These are phyloP conservation scores for Cercospora citrullina DNA, from an alignment of 2,329 filamentous ascomycete species.

Conservation along the genomic window DNA sequence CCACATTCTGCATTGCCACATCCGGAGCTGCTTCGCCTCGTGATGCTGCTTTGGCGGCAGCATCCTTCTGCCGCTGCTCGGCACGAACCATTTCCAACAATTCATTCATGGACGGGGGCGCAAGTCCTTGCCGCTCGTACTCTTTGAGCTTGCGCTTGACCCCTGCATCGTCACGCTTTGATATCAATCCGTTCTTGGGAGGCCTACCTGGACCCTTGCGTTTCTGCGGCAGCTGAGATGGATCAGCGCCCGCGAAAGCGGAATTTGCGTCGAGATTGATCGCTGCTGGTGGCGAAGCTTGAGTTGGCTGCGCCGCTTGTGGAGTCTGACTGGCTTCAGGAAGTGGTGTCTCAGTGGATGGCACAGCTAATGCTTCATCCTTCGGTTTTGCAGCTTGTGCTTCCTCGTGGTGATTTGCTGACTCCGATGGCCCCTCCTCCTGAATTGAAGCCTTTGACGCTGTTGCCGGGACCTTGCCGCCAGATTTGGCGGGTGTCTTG, in stretches of 20 bases:
- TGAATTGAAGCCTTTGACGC: slow-evolving; percentile 11
- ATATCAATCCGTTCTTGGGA: slow-evolving; percentile 81
- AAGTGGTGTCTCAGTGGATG: slow-evolving; percentile 16
- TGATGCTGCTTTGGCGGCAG: slow-evolving; percentile 31
- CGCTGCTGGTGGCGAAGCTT: slow-evolving; percentile 23
- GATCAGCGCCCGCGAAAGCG: slow-evolving; percentile 35
- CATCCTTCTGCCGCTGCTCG: slow-evolving; percentile 41
- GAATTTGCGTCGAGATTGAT: slow-evolving; percentile 34
- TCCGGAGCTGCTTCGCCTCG: slow-evolving; percentile 32
- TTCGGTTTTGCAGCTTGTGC: slow-evolving; percentile 23
- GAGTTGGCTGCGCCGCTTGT: slow-evolving; percentile 6
- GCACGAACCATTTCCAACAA: slow-evolving; percentile 38
- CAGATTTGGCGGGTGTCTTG: slow-evolving; percentile 8
- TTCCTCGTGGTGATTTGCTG: background rate
- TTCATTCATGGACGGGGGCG: slow-evolving; percentile 33
- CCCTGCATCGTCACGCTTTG: slow-evolving; percentile 62
- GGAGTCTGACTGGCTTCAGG: slow-evolving; percentile 3
- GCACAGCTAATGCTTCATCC: slow-evolving; percentile 30
- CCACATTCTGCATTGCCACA: slow-evolving; percentile 14
- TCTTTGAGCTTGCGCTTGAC: slow-evolving; percentile 41
- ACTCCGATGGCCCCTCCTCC: slow-evolving; percentile 1
- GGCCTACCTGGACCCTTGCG: slow-evolving; percentile 77
- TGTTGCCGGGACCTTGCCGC: slow-evolving; percentile 17
- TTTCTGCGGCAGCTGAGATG: slow-evolving; percentile 54
- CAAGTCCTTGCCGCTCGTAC: slow-evolving; percentile 37